Base-by-base conservation (phyloP, 176 grass and related monocot species). In the Paspalum notatum region DNA sequence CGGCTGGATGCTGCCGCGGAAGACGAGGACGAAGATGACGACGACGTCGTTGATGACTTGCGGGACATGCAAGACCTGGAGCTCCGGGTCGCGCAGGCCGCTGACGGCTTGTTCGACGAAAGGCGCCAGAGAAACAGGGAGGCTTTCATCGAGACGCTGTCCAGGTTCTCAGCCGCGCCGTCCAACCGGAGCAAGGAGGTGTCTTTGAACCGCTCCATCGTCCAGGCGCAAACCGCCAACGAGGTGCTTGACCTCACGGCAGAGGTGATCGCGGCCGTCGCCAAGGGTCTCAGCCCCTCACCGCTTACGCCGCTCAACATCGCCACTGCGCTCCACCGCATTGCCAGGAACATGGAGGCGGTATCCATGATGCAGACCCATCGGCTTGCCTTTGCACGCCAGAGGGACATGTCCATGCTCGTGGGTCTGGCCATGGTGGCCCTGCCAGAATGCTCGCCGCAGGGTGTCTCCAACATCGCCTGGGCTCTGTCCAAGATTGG, bases 401-500 rank as follows among this genome's bases (percentile, higher is more conserved):
- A 94, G 73, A 92, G 88, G 81, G 92, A 94, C 83, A 94, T 92
- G 95, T 94, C 90, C 60, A 91, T 98, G 84, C 92, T 98, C 39
- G 90, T 98, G 21, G 92, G 95, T 40, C 85, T 98, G 45, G 90
- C 90, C 8, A 98, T 94, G 95, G 62, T 72, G 4, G 88, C 90
- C 72, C 87, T 98, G 74, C 95, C 92, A 0, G 86, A 91, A 39
- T 98, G 95, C 85, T 92, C 81, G 3, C 80, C 87, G 0, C 95
- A 98, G 80, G 95, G 95, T 11, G 50, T 98, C 15, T 92, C 95
- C 16, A 98, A 93, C 77, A 98, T 98, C 27, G 79, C 90, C n/a
- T 98, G 95, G 95, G 92, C 95, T 11, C 68, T 98, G 84, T 98
- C 95, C 44, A 98, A 98, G 85, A 89, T 98, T 40, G 95, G 95